These are phyloP conservation scores for Blastobotrys illinoisensis DNA, from an alignment of 1,139 yeast species.

Conservation along the genomic window DNA sequence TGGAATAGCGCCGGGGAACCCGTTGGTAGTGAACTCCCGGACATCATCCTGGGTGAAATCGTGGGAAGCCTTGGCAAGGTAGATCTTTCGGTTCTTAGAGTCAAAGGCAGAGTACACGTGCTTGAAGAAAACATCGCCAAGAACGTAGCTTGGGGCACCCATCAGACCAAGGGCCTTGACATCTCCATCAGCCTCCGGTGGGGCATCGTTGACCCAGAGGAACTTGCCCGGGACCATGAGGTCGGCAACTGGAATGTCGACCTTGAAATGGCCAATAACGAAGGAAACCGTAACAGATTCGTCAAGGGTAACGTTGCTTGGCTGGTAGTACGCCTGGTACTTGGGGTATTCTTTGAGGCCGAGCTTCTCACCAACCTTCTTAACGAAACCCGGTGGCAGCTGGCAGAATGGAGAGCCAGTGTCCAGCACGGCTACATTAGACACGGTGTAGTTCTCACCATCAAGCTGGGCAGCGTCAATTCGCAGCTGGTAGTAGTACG, in stretches of 20 bases:
- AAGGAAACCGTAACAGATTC: conserved; percentile 22
- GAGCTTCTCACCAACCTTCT: conserved; percentile 24
- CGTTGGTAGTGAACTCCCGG: conserved; percentile 13
- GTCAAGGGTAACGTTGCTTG: conserved; percentile 9
- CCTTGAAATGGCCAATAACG: conserved; percentile 24
- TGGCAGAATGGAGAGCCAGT: conserved; percentile 38
- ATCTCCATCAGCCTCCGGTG: conserved; percentile 14
- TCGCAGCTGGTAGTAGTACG: conserved; percentile 23
- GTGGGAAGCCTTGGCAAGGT: conserved; percentile 50
- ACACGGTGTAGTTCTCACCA: conserved; percentile 23
- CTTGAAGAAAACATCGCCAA: conserved; percentile 72
- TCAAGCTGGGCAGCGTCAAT: conserved; percentile 21
- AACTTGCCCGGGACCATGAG: conserved; percentile 32
- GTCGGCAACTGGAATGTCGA: conserved; percentile 25
- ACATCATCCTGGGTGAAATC: conserved; percentile 13
- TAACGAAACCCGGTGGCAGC: conserved; percentile 30
- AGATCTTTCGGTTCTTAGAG: conserved; percentile 53
- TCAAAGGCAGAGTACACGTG: conserved; percentile 70
- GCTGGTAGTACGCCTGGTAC: conserved; percentile 28
- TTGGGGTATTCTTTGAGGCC: conserved; percentile 22
- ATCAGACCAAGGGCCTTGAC: conserved; percentile 28
- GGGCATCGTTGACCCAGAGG: conserved; percentile 32
- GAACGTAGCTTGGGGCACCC: conserved; percentile 32
- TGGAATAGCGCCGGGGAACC: conserved; percentile 18
- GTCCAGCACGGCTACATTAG: conserved; percentile 45